phyloP scores from a whole-genome alignment of 1,284 basidiomycete species.

The Melanopsichium pennsylvanicum region DNA sequence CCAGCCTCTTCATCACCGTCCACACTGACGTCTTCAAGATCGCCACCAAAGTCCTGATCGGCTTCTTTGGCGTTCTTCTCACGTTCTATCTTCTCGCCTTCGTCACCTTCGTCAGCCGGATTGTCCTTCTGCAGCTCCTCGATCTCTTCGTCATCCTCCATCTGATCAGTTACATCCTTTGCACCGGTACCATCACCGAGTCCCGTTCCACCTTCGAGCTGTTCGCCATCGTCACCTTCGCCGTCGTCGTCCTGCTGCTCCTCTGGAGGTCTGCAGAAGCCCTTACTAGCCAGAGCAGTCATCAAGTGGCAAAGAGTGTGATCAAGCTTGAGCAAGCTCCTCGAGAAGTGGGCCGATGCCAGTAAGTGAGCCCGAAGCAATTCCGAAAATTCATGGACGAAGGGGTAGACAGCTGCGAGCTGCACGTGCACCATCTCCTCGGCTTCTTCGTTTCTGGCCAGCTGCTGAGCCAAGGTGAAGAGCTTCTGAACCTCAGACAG shows the following conservation, averaged over 20 bases:
- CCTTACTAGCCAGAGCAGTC: slow-evolving; percentile 79
- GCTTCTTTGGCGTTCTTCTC: slow-evolving; percentile 71
- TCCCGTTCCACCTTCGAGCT: slow-evolving; percentile 62
- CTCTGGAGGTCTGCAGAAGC: slow-evolving; percentile 74
- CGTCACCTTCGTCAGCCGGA: slow-evolving; percentile 73
- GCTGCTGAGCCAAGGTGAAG: slow-evolving; percentile 15
- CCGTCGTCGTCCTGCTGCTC: slow-evolving; percentile 48
- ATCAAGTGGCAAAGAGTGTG: slow-evolving; percentile 80
- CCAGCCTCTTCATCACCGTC: slow-evolving; percentile 72
- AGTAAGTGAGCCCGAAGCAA: slow-evolving; percentile 68
- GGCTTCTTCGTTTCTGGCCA: slow-evolving; percentile 5
- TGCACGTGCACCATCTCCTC: slow-evolving; percentile 23
- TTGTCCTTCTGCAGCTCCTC: slow-evolving; percentile 79
- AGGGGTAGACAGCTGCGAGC: slow-evolving; percentile 48
- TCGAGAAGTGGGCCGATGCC: slow-evolving; percentile 72
- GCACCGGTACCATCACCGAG: slow-evolving; percentile 63
- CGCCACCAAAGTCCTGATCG: slow-evolving; percentile 76
- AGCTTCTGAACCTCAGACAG: slow-evolving; percentile 27
- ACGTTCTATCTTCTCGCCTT: slow-evolving; percentile 67
- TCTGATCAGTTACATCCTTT: slow-evolving; percentile 69
- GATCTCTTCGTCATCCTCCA: slow-evolving; percentile 83
- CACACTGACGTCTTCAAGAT: slow-evolving; percentile 71
- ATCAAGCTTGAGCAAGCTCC: slow-evolving; percentile 82
- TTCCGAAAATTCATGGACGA: slow-evolving; percentile 50
- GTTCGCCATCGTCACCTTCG: slow-evolving; percentile 51